Conservation (phyloP, 1,284 basidiomycete species). For the Naganishia albida region DNA sequence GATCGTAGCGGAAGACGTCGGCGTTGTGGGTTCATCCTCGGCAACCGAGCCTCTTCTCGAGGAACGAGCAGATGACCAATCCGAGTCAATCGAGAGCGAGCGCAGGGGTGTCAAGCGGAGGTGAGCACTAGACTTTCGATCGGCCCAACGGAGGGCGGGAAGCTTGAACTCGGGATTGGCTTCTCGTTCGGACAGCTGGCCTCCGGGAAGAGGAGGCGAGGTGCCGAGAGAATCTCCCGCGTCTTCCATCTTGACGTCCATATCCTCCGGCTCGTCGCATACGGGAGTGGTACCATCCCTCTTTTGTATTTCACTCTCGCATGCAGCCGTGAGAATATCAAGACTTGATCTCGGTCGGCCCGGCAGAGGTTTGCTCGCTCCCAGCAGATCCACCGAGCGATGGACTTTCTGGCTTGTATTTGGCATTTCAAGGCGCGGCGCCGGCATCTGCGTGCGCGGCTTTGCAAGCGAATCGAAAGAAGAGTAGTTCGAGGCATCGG, state of each 20-base stretch:
- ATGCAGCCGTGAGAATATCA: slow-evolving; percentile 50
- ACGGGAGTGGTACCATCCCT: slow-evolving; percentile 42
- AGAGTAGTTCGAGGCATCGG: slow-evolving; percentile 23
- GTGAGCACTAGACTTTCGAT: neutral
- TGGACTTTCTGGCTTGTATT: slow-evolving; percentile 29
- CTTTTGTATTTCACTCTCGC: slow-evolving; percentile 40
- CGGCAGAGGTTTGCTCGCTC: slow-evolving; percentile 35
- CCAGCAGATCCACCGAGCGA: slow-evolving; percentile 32
- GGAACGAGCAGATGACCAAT: slow-evolving; percentile 15
- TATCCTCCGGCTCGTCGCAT: slow-evolving; percentile 42
- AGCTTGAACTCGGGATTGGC: slow-evolving; percentile 32
- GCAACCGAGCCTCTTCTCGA: neutral
- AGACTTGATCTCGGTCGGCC: slow-evolving; percentile 45
- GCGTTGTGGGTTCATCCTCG: slow-evolving; percentile 19
- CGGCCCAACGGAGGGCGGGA: slow-evolving; percentile 22
- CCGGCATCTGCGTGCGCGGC: slow-evolving; percentile 16
- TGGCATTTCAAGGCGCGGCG: slow-evolving; percentile 16
- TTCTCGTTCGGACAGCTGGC: slow-evolving; percentile 23
- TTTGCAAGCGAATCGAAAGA: slow-evolving; percentile 24
- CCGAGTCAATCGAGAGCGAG: slow-evolving; percentile 22
- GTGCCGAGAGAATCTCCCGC: slow-evolving; percentile 2
- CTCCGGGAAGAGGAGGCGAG: slow-evolving; percentile 28
- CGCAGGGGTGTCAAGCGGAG: slow-evolving; percentile 8
- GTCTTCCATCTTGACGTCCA: slow-evolving; percentile 34
- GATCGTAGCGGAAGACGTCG: slow-evolving; percentile 19